These are phyloP conservation scores for Elymus sibiricus DNA, from an alignment of 176 grass and related monocot genomes.

Conservation along the genomic window DNA sequence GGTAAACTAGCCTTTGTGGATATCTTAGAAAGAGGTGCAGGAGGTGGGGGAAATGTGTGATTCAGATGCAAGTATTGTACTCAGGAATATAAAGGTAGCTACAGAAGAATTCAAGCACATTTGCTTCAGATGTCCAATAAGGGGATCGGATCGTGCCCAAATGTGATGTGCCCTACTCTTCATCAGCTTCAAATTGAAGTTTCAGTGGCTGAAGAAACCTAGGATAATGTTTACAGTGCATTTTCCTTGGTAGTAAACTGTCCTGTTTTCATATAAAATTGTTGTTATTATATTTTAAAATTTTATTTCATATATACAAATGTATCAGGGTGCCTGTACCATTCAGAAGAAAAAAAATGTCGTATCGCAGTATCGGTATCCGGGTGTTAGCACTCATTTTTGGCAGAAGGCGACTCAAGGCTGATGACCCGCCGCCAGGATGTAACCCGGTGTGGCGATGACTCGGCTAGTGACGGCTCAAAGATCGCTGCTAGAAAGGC, in stretches of 20 bases:
- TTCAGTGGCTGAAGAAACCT: too few species aligned
- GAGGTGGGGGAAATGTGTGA: not conserved
- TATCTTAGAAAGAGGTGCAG: not conserved
- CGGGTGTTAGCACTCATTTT: too few species aligned
- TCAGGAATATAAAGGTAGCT: not conserved
- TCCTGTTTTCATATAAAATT: not conserved
- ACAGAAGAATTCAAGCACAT: not conserved
- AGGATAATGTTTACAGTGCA: too few species aligned
- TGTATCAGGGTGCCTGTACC: not conserved
- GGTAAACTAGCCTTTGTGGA: not conserved
- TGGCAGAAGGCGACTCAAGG: too few species aligned
- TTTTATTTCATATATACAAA: not conserved
- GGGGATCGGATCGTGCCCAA: not conserved
- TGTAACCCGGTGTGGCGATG: too few species aligned
- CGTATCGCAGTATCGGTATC: too few species aligned
- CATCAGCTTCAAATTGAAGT: not conserved
- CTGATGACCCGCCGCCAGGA: too few species aligned
- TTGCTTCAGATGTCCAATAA: not conserved
- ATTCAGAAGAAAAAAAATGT: not conserved
- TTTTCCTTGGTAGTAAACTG: too few species aligned
- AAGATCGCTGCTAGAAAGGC: too few species aligned
- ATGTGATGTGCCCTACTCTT: not conserved
- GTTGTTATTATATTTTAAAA: not conserved
- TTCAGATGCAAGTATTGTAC: not conserved
- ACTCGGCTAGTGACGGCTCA: too few species aligned